Evolutionary conservation across 805 yeast species (phyloP).

Genomic region (Saccharomycopsis amapae): DNA sequence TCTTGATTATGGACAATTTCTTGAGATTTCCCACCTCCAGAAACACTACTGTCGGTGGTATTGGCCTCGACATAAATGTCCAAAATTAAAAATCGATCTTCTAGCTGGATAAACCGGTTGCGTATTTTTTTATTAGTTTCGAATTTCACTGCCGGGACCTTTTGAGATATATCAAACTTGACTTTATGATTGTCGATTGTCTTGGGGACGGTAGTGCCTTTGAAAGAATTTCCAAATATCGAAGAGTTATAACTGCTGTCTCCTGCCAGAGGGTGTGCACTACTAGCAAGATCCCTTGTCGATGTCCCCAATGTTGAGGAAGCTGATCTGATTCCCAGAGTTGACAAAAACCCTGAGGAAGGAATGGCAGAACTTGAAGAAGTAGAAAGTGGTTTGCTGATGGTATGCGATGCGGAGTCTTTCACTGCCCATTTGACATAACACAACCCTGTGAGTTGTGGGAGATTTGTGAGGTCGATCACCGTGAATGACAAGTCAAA

Average conservation of each 20-base stretch:
- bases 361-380: background rate
- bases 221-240: constrained; percentile 18
- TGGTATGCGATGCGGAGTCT: constrained; percentile 35
- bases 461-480: constrained; percentile 69
- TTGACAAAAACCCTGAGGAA: background rate
- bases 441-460: constrained; percentile 67
- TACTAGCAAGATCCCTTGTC: constrained; percentile 14
- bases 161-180: constrained; percentile 36
- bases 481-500: constrained; percentile 15
- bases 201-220: constrained; percentile 36
- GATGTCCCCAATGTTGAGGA: background rate
- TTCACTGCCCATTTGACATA: constrained; percentile 55
- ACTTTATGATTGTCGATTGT: constrained; percentile 47
- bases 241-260: constrained; percentile 7
- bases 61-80: constrained; percentile 39
- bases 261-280: background rate
- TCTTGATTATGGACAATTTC: constrained; percentile 23
- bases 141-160: constrained; percentile 19
- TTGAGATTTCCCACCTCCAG: constrained; percentile 19
- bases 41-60: background rate
- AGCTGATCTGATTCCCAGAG: background rate
- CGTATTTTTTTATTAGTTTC: constrained; percentile 31
- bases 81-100: constrained; percentile 32
- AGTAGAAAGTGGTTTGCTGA: constrained; percentile 16
- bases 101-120: constrained; percentile 31